phyloP scores from a whole-genome alignment of 1,284 basidiomycete genomes.

The Rhodotorula sp. region DNA sequence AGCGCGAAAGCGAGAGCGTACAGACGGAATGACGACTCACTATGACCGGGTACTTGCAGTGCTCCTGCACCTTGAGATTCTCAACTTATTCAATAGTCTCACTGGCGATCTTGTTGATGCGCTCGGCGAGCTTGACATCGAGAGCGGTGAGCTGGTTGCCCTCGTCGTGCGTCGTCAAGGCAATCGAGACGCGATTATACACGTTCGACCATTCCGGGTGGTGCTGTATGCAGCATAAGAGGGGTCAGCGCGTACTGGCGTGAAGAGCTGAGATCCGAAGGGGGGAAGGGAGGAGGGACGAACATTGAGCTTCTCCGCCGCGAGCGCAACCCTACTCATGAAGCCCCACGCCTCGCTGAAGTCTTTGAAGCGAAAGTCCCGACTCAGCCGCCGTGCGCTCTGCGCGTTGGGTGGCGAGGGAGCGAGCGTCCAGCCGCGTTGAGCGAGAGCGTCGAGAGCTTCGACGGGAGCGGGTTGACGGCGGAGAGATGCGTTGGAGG shows the following conservation, averaged over 20 bases:
- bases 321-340: slow-evolving; percentile 37
- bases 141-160: slow-evolving; percentile 29
- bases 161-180: slow-evolving; percentile 39
- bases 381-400: neutral
- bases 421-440: slow-evolving; percentile 16
- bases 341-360: slow-evolving; percentile 38
- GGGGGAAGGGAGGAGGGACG: neutral
- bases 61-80: too few species aligned
- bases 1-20: too few species aligned
- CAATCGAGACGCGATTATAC: slow-evolving; percentile 37
- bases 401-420: neutral
- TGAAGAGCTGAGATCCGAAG: too few species aligned
- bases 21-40: neutral
- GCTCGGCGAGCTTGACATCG: slow-evolving; percentile 39
- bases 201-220: slow-evolving; percentile 43
- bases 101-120: slow-evolving; percentile 16
- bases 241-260: neutral
- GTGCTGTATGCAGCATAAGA: slow-evolving; percentile 6
- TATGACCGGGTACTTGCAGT: too few species aligned
- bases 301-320: slow-evolving; percentile 40
- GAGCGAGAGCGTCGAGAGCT: slow-evolving; percentile 2
- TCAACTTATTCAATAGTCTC: neutral
- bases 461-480: neutral
- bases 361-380: slow-evolving; percentile 30
- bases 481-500: slow-evolving; percentile 5